A percentile compares a stretch with the other conserved stretches of the same genome.
These are phyloP conservation scores for Apophysomyces ossiformis DNA, from an alignment of 371 early-diverging fungal genomes.

Conservation along the genomic window DNA sequence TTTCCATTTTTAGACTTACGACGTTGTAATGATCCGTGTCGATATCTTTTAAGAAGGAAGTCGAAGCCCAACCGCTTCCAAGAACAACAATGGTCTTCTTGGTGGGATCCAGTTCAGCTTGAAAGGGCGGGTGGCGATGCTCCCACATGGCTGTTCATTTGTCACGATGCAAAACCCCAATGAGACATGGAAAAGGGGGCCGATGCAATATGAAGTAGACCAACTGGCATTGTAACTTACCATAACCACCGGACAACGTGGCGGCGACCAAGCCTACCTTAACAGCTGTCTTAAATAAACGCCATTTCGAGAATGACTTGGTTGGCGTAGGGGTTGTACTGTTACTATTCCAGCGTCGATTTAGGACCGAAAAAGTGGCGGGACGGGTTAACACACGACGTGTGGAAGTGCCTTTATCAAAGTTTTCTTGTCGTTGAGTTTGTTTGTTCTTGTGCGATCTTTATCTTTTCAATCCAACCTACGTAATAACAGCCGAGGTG, in stretches of 20 bases:
- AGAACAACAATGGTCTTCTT: slow-evolving; percentile 84
- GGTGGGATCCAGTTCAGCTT: slow-evolving; percentile 71
- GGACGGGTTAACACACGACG: neutral
- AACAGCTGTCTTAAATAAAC: slow-evolving; percentile 36
- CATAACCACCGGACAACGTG: slow-evolving; percentile 38
- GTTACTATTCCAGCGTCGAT: slow-evolving; percentile 2
- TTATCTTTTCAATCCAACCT: neutral
- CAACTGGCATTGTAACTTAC: slow-evolving; percentile 28
- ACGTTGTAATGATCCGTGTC: slow-evolving; percentile 82
- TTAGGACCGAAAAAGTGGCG: neutral
- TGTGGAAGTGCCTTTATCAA: neutral
- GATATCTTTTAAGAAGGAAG: slow-evolving; percentile 76
- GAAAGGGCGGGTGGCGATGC: slow-evolving; percentile 69
- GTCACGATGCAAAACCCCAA: neutral
- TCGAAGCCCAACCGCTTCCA: slow-evolving; percentile 90
- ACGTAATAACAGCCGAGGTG: slow-evolving; percentile 3
- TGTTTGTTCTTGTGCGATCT: neutral
- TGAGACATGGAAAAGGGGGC: neutral
- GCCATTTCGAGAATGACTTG: slow-evolving; percentile 32
- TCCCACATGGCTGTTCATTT: slow-evolving; percentile 47
- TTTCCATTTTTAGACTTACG: slow-evolving; percentile 35
- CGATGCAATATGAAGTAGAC: neutral
- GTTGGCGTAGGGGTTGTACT: neutral
- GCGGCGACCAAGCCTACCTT: slow-evolving; percentile 43
- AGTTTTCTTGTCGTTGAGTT: neutral